Base-by-base conservation (phyloP, 345 rosid species). In the Rhodamnia argentea region DNA sequence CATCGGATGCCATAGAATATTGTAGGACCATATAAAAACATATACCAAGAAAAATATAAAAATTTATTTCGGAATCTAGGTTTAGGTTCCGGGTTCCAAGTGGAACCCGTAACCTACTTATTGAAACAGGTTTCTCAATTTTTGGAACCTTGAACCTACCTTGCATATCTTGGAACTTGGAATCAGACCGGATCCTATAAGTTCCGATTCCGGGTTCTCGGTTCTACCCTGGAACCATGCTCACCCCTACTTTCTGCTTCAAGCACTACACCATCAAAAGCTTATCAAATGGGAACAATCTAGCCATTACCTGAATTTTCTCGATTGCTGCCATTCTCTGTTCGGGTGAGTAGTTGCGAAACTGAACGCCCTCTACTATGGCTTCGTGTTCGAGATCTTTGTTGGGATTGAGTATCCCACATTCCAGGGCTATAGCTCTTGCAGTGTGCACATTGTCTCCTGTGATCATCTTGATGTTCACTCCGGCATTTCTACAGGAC, bases 241-340 rank as follows among this genome's bases (percentile, higher is more conserved):
- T n/a, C n/a, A n/a, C n/a, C n/a, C n/a, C n/a, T n/a, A n/a, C 95
- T 90, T 94, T 86, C 87, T 90, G 91, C 84, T 92, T 93, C 82
- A 96, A 89, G 88, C 97, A 92, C 84, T 95, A 92, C 82, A 96
- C 99, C 98, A 95, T 94, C 10, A 95, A 90, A 85, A 95, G 95
- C 56, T 94, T 96, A 75, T 96, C 97, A 5, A 92, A 92, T 1
- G 98, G 98, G 27, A 95, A 95, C 0, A 97, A 94, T 86, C 98
- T 89, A 29, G 98, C 98, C 97, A 96, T 96, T 53, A 95, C 99
- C 14, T 92, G 78, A 86, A 96, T 95, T 15, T 87, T 90, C 15
- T 96, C 96, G 0, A 92, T 91, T 82, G 81, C 93, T 86, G 89
- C 88, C 86, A 92, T 84, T 57, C 94, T 87, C 78, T 94, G 87